Evolutionary conservation across 257 asterid species (phyloP), one percentile per base, ranked within the genome.

Genomic region (Solanum arcanum): DNA sequence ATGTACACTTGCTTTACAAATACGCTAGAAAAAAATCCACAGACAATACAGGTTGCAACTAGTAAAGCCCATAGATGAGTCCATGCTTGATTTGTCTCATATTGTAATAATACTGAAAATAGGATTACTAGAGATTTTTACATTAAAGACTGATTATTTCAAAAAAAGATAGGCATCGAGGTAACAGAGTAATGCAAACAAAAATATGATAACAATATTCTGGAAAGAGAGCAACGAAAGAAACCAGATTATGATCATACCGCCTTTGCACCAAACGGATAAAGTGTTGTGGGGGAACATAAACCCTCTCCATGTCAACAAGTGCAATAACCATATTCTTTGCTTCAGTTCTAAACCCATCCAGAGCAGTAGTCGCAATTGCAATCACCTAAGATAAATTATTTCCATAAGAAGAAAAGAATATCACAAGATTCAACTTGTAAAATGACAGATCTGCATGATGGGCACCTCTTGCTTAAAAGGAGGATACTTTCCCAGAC

Each of bases 401-500:
- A 83, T 29, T 69, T 7, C 52, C 29, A 44, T 60, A 49, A 81
- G 85, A 83, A 85, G 83, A n/a, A 35, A 37, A 75, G 56, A 46
- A 64, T 37, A 31, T 14, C 35, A 60, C 15, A 75, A 49, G 69
- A 81, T 31, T 49, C 69, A 81, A 49, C 68, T 81, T 49, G 46
- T 31, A 49, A 47, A 49, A 29, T 47, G 18, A 62, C 84, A 52
- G 41, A 72, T 42, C 66, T n/a, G 27, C 41, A 16, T 52, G 29
- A 35, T 39, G 59, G 84, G 83, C 84, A 95, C 99, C 98, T 96
- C 99, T 89, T 98, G 91, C 94, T 97, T 97, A 87, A 97, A 97
- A 89, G 98, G 98, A 88, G 99, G 99, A 90, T 94, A 97, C 92
- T 96, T 95, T 86, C 99, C 99, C 68, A 97, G 98, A 90, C 99